These are phyloP conservation scores for Pelargonium myrrhifolium DNA, from an alignment of 441 rosid genomes.

Conservation along the genomic window DNA sequence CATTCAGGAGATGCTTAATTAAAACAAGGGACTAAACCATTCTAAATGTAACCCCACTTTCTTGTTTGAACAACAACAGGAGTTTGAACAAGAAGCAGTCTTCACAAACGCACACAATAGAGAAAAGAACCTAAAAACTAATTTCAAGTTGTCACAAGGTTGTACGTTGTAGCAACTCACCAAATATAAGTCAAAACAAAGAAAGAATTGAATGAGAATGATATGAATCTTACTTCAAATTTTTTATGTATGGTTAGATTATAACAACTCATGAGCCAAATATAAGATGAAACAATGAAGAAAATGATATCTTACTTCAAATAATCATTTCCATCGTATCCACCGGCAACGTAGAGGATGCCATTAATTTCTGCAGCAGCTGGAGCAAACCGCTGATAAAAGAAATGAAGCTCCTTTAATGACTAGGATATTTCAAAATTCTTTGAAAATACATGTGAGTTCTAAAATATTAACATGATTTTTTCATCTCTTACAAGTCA, in stretches of 20 bases:
- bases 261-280: neutral
- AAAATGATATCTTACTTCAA: conserved; percentile 28
- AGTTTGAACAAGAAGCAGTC: too few relatives aligned
- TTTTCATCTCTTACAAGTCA: neutral
- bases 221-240: too few relatives aligned
- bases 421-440: neutral
- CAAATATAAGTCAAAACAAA: neutral
- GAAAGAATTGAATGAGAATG: neutral
- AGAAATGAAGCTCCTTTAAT: neutral
- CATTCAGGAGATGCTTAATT: too few relatives aligned
- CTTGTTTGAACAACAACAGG: too few relatives aligned
- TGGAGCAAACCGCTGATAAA: conserved; percentile 32
- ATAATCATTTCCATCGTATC: conserved; percentile 28
- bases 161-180: neutral
- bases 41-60: too few relatives aligned
- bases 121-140: too few relatives aligned
- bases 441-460: neutral
- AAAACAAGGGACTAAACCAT: too few relatives aligned
- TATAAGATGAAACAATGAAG: neutral
- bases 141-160: neutral
- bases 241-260: neutral
- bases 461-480: neutral
- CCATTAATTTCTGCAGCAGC: conserved; percentile 35
- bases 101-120: too few relatives aligned
- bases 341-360: conserved; percentile 35